Conservation (phyloP, 805 yeast species). For the Starmerella floris region DNA sequence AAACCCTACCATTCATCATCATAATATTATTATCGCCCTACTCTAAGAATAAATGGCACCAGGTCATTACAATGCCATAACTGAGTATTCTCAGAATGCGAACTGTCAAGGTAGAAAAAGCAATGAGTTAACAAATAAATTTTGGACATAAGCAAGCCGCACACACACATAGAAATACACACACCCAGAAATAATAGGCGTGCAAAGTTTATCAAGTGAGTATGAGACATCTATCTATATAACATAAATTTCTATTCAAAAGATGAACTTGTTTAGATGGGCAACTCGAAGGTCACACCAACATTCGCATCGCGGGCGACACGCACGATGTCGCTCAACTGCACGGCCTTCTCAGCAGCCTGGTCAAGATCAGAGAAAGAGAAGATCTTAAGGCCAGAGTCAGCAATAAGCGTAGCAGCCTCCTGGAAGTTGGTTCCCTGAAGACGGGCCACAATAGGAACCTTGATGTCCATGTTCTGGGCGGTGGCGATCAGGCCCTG, state of each 20-base stretch:
- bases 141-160: too few species aligned
- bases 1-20: too few species aligned
- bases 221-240: too few species aligned
- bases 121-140: too few species aligned
- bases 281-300: slow-evolving; percentile 38
- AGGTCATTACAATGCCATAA: too few species aligned
- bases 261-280: slow-evolving; percentile 24
- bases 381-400: slow-evolving; percentile 86
- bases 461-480: slow-evolving; percentile 73
- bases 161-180: too few species aligned
- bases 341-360: slow-evolving; percentile 92
- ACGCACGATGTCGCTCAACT: slow-evolving; percentile 37
- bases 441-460: slow-evolving; percentile 94
- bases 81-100: too few species aligned
- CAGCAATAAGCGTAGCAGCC: slow-evolving; percentile 73
- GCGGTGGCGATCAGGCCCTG: slow-evolving; percentile 93
- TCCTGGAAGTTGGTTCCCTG: slow-evolving; percentile 93
- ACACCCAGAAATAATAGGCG: too few species aligned
- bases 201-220: too few species aligned
- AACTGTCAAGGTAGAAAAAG: too few species aligned
- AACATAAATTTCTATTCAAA: neutral
- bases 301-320: slow-evolving; percentile 39
- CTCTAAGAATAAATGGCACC: too few species aligned
- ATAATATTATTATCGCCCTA: too few species aligned
- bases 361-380: slow-evolving; percentile 87